Evolutionary conservation across 75 land plant genomes (phyloP).

Genomic region (Cryptomeria japonica): DNA sequence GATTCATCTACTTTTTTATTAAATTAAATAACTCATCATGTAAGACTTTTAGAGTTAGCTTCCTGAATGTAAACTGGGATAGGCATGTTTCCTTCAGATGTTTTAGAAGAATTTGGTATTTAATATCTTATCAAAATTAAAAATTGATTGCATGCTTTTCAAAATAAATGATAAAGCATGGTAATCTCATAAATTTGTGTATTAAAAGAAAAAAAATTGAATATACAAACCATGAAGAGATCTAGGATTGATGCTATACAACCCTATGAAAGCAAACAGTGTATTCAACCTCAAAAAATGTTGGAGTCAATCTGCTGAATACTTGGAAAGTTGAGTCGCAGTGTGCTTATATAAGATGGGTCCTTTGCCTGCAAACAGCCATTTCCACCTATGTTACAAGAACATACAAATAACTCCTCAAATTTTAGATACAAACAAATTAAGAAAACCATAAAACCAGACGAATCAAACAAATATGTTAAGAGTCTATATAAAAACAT

Average conservation of each 20-base stretch:
- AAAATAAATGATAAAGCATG: neutral
- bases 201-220: neutral
- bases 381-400: slow-evolving; percentile 4
- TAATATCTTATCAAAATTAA: neutral
- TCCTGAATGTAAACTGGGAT: neutral
- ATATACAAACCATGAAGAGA: neutral
- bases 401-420: neutral
- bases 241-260: neutral
- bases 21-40: neutral
- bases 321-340: slow-evolving; percentile 53
- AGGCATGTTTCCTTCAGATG: neutral
- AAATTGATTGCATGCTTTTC: neutral
- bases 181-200: neutral
- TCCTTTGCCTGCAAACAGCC: slow-evolving; percentile 54
- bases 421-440: neutral
- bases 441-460: neutral
- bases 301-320: slow-evolving; percentile 71
- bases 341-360: slow-evolving; percentile 30
- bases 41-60: neutral
- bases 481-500: neutral
- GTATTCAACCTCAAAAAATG: slow-evolving; percentile 12
- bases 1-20: neutral
- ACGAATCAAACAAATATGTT: neutral
- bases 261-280: neutral
- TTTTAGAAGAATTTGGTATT: neutral